Base-by-base conservation (phyloP, 1,139 yeast genomes). In the Pichia sp. region DNA sequence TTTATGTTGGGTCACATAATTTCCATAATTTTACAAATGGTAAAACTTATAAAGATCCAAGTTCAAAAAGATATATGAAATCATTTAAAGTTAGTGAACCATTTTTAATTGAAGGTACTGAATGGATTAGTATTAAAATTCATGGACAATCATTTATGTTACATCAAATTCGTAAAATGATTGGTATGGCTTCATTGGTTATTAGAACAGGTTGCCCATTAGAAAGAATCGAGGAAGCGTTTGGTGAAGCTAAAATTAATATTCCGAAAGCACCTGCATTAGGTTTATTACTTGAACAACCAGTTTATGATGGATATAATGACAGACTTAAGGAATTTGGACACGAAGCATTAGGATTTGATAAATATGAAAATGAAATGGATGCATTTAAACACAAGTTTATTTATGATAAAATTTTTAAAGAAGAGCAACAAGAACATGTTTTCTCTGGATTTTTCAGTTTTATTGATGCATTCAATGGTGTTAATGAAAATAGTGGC, bases 91-190 rank as follows among this genome's bases (percentile, higher is more conserved):
- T 87, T 0, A 78, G 89, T n/a, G 95, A 87, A 2, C 98, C 98
- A 3, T 87, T 87, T 64, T 82, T 87, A 41, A 90, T 94, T 56
- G 86, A 90, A 58, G 89, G 87, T 42, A 89, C 97, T 6, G 97
- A 92, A 62, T 92, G 99, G 99, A 76, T 87, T 5, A 86, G 96
- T 2, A 82, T 94, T 58, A 92, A 92, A 66, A 87, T 92, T 51
- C 98, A 92, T 62, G 99, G 99, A 4, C 98, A 92, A 66, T 87
- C 97, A 8, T 92, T 92, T 64, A 94, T 94, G 99, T 73, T 92
- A 51, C 98, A 92, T 65, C 99, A 92, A 71, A 92, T 92, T 59
- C 80, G 99, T 63, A 92, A 92, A 63, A 92, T 92, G 99, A 87
- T 94, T 49, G 94, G 97, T 27, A 84, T 92, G 95, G 96, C 95